Evolutionary conservation across 2,329 filamentous ascomycete species (phyloP), one percentile per base, ranked within the genome.

Genomic region (Fusarium nygamai): DNA sequence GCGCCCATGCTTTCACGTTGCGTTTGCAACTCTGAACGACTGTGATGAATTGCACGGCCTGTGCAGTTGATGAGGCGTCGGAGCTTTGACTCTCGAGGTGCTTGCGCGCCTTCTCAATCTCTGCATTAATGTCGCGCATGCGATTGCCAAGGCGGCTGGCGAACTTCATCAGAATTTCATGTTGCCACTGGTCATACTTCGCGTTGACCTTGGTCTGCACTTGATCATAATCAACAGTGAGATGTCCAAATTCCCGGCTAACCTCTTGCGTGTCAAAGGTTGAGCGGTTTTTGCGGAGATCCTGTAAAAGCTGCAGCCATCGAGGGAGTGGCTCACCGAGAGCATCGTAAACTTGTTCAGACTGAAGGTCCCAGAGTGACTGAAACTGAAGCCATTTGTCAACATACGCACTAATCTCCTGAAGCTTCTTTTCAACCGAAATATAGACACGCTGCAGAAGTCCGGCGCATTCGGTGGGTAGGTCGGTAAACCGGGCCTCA

Each of bases 111-210:
- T 95, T 95, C 78, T 97, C 94, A 69, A 99, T 93, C 72, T 98
- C 96, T 19, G 93, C 92, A 78, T 96, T 95, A 8, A 98, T 92
- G 79, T 99, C 96, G 56, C 94, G 90, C 91, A 98, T 97, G 57
- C 95, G 93, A 72, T 91, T 93, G 53, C 95, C 94, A 51, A 99
- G 92, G 64, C 96, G 94, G 64, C 90, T 89, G 43, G 95, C 96
- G 83, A 99, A 99, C 81, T 98, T 98, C 77, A 93, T 90, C 43
- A 98, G 87, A 63, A 99, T 97, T 75, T 99, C 96, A 78, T 98
- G 94, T 82, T 99, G 96, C 96, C 97, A 99, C 82, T 98, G 96
- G 81, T 99, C 97, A 81, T 99, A 99, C 82, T 98, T 99, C 78
- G 95, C 94, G 79, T 98, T 99, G 82, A 99, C 96, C 83, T 98